Conservation (phyloP, 2,329 filamentous ascomycete species). For the Trichothecium sympodiale region DNA sequence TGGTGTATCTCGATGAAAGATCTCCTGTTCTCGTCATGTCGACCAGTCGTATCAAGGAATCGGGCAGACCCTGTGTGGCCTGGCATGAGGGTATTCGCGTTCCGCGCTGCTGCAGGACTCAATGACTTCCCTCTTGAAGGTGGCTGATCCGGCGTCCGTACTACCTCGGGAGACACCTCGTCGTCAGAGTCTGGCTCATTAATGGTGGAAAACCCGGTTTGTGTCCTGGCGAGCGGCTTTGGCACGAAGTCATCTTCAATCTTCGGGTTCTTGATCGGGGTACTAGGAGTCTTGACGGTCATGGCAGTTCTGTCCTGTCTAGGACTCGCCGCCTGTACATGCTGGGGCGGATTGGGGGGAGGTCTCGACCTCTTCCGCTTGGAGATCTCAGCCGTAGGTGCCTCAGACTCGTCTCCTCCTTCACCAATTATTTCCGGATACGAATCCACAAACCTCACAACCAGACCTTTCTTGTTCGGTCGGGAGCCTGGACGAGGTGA, state of each 20-base stretch:
- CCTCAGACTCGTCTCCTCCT: constrained; percentile 77
- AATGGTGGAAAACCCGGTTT: constrained; percentile 40
- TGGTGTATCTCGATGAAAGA: constrained; percentile 49
- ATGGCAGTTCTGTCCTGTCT: constrained; percentile 4
- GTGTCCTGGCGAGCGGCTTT: constrained; percentile 41
- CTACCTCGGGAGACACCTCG: not conserved
- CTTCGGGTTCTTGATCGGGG: not conserved
- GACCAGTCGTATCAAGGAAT: constrained; percentile 27
- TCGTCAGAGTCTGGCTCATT: constrained; percentile 12
- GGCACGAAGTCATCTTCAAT: constrained; percentile 37
- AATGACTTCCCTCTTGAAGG: too few species aligned
- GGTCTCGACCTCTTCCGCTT: constrained; percentile 35
- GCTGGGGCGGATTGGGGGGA: constrained; percentile 19
- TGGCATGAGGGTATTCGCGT: constrained; percentile 17
- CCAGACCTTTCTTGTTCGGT: constrained; percentile 52
- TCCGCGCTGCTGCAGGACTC: too few species aligned
- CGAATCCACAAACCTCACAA: constrained; percentile 62
- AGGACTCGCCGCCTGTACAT: constrained; percentile 9
- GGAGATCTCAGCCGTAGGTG: constrained; percentile 61
- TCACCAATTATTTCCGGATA: constrained; percentile 77
- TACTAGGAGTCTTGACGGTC: not conserved
- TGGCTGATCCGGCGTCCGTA: too few species aligned
- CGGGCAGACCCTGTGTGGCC: constrained; percentile 23
- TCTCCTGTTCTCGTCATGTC: constrained; percentile 40
- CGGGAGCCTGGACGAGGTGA: constrained; percentile 33